Evolutionary conservation across 306 rosid species (phyloP).

Genomic region (Erythrophleum fordii): DNA sequence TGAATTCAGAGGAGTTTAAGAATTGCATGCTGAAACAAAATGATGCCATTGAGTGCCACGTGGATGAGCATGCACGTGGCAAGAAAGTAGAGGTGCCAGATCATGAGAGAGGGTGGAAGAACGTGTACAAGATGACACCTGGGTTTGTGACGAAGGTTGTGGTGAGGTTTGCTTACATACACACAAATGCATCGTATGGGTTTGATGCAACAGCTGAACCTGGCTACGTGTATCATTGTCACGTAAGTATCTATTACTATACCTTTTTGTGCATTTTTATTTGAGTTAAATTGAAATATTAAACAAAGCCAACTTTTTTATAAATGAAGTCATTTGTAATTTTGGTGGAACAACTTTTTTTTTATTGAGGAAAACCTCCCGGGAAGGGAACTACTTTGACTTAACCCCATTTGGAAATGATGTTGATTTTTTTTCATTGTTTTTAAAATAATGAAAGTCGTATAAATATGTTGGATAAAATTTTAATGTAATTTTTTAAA

Average conservation of each 20-base stretch:
- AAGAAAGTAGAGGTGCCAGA: slow-evolving; percentile 44
- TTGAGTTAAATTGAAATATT: not conserved
- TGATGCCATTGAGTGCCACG: slow-evolving; percentile 68
- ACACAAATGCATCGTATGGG: slow-evolving; percentile 58
- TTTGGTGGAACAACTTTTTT: no score
- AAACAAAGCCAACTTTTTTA: not conserved
- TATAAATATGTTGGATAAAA: no score
- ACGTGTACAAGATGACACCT: slow-evolving; percentile 76
- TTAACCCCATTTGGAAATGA: no score
- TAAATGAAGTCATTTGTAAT: no score
- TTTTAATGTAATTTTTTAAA: no score
- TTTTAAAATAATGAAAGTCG: no score
- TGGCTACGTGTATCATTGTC: slow-evolving; percentile 85
- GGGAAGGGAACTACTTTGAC: no score
- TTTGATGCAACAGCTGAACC: slow-evolving; percentile 69
- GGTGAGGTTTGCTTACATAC: slow-evolving; percentile 71
- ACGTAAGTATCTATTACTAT: slow-evolving; percentile 52
- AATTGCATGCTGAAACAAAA: slow-evolving; percentile 59
- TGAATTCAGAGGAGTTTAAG: slow-evolving; percentile 53
- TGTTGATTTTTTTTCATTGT: no score
- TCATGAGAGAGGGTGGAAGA: slow-evolving; percentile 86
- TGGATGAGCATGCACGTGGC: slow-evolving; percentile 67
- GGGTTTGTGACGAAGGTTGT: slow-evolving; percentile 58
- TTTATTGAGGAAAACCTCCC: no score
- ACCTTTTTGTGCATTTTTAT: not conserved